Evolutionary conservation across 2,329 filamentous ascomycete species (phyloP).

Genomic region (Monilinia aucupariae): DNA sequence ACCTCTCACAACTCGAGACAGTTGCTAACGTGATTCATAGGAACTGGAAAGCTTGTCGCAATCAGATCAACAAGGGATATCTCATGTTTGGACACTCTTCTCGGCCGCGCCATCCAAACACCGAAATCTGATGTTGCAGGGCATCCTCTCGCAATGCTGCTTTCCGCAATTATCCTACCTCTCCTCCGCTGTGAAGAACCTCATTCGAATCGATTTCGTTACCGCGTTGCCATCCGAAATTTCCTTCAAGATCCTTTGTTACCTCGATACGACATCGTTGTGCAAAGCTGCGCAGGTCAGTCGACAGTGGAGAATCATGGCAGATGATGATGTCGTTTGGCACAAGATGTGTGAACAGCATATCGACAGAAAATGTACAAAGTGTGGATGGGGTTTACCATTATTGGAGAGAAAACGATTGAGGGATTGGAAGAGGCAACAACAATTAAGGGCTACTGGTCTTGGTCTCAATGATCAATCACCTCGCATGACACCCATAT

Average conservation of each 20-base stretch:
- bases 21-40: slow-evolving; percentile 39
- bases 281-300: slow-evolving; percentile 97
- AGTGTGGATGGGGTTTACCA: slow-evolving; percentile 92
- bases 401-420: slow-evolving; percentile 83
- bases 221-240: slow-evolving; percentile 83
- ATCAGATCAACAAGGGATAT: slow-evolving; percentile 88
- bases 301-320: slow-evolving; percentile 76
- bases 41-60: slow-evolving; percentile 77
- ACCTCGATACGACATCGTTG: slow-evolving; percentile 86
- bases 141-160: slow-evolving; percentile 93
- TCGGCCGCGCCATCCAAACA: slow-evolving; percentile 92
- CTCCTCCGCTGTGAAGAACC: slow-evolving; percentile 82
- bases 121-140: slow-evolving; percentile 91
- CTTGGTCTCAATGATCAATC: slow-evolving; percentile 51
- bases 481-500: slow-evolving; percentile 44
- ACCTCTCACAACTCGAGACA: background rate
- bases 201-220: slow-evolving; percentile 96
- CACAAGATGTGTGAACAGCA: slow-evolving; percentile 97
- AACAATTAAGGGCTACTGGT: slow-evolving; percentile 62
- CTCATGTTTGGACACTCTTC: slow-evolving; percentile 96
- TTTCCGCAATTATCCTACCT: slow-evolving; percentile 95
- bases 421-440: slow-evolving; percentile 71
- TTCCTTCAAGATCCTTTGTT: slow-evolving; percentile 87
- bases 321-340: slow-evolving; percentile 98
- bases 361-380: slow-evolving; percentile 87